phyloP scores from a whole-genome alignment of 108 stramenopile species.

The Cyclostephanos tholiformis region DNA sequence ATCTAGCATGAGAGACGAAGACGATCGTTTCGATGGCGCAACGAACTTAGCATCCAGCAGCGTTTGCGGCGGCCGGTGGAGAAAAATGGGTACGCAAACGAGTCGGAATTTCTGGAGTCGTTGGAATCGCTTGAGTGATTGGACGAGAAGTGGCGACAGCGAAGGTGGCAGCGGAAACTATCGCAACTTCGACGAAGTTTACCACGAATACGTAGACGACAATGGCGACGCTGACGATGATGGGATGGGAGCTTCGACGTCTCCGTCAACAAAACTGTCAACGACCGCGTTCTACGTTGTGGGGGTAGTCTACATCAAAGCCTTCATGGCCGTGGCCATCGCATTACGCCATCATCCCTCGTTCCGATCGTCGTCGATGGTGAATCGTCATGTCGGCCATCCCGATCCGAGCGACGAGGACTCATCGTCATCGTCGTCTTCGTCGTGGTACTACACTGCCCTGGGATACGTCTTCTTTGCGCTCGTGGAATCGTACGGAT shows the following conservation, averaged over 20 bases:
- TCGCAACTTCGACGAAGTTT: background rate
- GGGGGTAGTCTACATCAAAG: slow-evolving; percentile 44
- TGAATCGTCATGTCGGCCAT: background rate
- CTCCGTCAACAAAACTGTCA: slow-evolving; percentile 33
- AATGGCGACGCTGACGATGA: slow-evolving; percentile 9
- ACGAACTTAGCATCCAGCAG: background rate
- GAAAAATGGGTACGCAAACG: slow-evolving; percentile 22
- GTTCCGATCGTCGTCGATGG: slow-evolving; percentile 22
- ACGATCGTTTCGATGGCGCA: background rate
- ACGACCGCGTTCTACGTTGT: slow-evolving; percentile 39
- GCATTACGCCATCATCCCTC: slow-evolving; percentile 42
- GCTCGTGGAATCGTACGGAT: slow-evolving; percentile 94
- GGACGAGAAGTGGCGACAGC: background rate
- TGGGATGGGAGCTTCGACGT: background rate
- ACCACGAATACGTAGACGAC: background rate
- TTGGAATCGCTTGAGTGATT: slow-evolving; percentile 8
- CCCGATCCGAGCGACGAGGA: background rate
- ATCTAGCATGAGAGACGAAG: background rate
- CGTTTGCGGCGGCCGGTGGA: slow-evolving; percentile 25
- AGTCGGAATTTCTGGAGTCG: slow-evolving; percentile 23
- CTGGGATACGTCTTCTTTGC: slow-evolving; percentile 89
- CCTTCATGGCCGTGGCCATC: slow-evolving; percentile 36
- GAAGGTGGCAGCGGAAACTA: background rate
- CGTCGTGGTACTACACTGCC: slow-evolving; percentile 58
- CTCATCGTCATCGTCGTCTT: background rate